phyloP scores from a whole-genome alignment of 179 eudicot species.

The Silene vulgaris region DNA sequence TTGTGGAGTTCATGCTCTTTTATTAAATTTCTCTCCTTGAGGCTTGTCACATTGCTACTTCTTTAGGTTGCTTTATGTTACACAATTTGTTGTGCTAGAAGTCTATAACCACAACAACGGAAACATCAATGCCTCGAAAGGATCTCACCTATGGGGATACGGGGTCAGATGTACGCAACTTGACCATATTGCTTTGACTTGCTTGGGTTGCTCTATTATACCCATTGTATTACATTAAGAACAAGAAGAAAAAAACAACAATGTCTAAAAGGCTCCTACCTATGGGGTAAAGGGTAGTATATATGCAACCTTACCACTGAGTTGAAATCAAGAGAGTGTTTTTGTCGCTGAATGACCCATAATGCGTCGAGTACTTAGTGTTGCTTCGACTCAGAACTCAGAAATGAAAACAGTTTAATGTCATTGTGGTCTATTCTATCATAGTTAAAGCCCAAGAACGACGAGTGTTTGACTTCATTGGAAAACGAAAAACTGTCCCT shows the following conservation, averaged over 20 bases:
- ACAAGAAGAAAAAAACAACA: background rate
- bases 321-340: background rate
- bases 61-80: background rate
- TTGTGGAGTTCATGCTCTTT: background rate
- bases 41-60: background rate
- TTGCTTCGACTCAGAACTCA: background rate
- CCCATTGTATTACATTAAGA: background rate
- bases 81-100: constrained; percentile 4
- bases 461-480: background rate
- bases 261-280: background rate
- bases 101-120: background rate
- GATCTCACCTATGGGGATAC: background rate
- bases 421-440: background rate
- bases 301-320: background rate
- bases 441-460: background rate
- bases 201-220: background rate
- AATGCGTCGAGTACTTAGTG: background rate
- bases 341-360: background rate
- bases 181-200: background rate
- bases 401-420: background rate
- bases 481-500: background rate
- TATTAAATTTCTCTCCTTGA: background rate
- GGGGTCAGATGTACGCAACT: background rate
- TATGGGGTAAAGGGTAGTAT: background rate
- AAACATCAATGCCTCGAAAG: background rate